A percentile compares a stretch with the other conserved stretches of the same genome.
These are phyloP conservation scores for Ophiosphaerella korrae DNA, from an alignment of 2,329 filamentous ascomycete genomes.

Conservation along the genomic window DNA sequence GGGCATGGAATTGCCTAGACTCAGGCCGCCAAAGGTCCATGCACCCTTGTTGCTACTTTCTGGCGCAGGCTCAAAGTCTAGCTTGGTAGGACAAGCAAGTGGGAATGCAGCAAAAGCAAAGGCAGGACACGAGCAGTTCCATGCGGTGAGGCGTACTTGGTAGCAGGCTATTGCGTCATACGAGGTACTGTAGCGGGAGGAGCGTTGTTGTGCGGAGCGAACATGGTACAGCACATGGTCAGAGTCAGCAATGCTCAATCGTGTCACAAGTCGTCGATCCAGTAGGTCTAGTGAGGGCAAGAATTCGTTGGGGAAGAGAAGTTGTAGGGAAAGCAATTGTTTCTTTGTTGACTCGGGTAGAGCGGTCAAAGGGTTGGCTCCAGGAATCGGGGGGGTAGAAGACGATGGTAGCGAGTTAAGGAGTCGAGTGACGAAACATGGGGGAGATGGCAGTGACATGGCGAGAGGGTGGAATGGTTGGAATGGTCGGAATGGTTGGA, in stretches of 20 bases:
- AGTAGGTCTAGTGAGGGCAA: constrained; percentile 87
- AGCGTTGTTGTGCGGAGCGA: constrained; percentile 60
- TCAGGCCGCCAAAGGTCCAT: constrained; percentile 52
- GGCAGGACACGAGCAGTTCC: constrained; percentile 89
- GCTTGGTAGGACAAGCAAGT: no score
- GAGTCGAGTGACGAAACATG: constrained; percentile 42
- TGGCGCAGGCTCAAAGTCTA: no score
- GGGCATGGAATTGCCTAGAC: constrained; percentile 52
- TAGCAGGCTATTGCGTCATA: constrained; percentile 55
- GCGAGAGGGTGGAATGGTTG: background rate
- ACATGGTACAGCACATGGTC: constrained; percentile 62
- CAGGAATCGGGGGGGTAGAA: constrained; percentile 23
- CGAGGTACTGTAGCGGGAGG: constrained; percentile 40
- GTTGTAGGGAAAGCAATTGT: constrained; percentile 79
- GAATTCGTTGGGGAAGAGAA: constrained; percentile 79
- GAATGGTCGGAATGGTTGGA: constrained; percentile 18
- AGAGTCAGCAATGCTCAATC: constrained; percentile 41
- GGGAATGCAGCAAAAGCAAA: constrained; percentile 77
- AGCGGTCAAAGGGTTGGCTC: constrained; percentile 51
- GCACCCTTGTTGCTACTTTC: background rate
- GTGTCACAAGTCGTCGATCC: constrained; percentile 74
- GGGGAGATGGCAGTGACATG: constrained; percentile 29
- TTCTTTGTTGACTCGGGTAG: constrained; percentile 36
- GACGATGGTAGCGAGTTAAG: constrained; percentile 30
- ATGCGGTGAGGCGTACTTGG: constrained; percentile 73